Evolutionary conservation across 176 grass and related monocot genomes (phyloP).

Genomic region (Sorghum bicolor): DNA sequence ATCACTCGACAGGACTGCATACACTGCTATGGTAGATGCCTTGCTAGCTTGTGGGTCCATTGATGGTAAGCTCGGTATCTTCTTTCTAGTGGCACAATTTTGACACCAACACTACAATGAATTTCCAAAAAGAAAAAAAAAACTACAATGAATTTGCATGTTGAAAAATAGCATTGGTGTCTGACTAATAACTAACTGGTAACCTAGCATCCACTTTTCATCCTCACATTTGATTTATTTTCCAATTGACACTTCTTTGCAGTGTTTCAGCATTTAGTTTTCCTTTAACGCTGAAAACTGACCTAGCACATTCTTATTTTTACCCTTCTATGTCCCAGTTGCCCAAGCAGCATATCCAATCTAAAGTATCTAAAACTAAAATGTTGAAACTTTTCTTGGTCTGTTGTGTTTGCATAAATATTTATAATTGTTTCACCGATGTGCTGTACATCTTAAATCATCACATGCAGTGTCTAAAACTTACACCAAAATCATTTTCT

Average conservation of each 20-base stretch:
- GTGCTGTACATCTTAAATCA: neutral
- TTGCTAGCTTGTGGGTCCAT: conserved; percentile 70
- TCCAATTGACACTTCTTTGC: neutral
- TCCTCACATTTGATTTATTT: conserved; percentile 6
- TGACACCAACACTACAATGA: neutral
- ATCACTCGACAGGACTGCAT: conserved; percentile 78
- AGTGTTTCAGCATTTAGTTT: neutral
- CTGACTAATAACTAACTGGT: conserved; percentile 19
- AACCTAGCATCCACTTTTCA: neutral
- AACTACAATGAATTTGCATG: neutral
- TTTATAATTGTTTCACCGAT: neutral
- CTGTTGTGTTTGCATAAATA: neutral
- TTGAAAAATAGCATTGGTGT: neutral
- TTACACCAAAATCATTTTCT: neutral
- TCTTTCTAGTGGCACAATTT: conserved; percentile 22
- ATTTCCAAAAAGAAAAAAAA: conserved; percentile 2
- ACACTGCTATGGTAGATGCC: conserved; percentile 84
- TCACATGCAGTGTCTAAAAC: neutral
- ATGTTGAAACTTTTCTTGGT: neutral
- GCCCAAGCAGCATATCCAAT: neutral
- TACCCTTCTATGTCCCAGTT: conserved; percentile 8
- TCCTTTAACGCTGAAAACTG: neutral
- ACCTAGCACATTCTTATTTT: neutral
- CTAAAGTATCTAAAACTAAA: neutral
- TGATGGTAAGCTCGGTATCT: conserved; percentile 43